Conservation (phyloP, 1,284 basidiomycete species). For the Leccinum pachyderme region DNA sequence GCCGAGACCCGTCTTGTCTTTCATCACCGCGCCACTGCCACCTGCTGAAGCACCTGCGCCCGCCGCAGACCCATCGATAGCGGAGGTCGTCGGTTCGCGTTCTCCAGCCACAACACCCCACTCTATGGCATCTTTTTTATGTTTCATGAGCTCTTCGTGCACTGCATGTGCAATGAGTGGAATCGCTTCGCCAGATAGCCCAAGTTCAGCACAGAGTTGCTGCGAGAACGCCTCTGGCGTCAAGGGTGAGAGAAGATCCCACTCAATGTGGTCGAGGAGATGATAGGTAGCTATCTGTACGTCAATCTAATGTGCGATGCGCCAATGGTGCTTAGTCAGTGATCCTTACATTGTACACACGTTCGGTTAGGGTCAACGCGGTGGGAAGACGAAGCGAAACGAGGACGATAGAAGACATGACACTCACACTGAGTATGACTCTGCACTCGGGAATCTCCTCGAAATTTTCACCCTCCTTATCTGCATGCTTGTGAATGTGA, state of each 20-base stretch:
- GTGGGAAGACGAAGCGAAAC: constrained; percentile 12
- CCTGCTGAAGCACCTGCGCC: constrained; percentile 30
- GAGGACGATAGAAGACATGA: neutral
- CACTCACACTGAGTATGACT: constrained; percentile 83
- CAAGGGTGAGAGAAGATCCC: constrained; percentile 92
- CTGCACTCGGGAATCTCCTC: constrained; percentile 81
- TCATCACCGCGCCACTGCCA: constrained; percentile 43
- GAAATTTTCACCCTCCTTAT: constrained; percentile 37
- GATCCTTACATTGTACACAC: constrained; percentile 12
- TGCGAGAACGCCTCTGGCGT: constrained; percentile 87
- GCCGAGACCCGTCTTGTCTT: constrained; percentile 77
- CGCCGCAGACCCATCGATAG: constrained; percentile 15
- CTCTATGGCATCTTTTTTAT: constrained; percentile 93
- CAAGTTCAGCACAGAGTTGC: constrained; percentile 83
- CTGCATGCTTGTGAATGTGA: constrained; percentile 39
- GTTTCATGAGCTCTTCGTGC: constrained; percentile 92
- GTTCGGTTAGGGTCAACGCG: constrained; percentile 17
- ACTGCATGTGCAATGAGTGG: constrained; percentile 91
- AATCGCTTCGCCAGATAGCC: constrained; percentile 83
- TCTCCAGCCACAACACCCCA: constrained; percentile 81
- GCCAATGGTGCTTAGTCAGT: constrained; percentile 14
- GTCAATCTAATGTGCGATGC: constrained; percentile 69
- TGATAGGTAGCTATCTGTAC: constrained; percentile 95
- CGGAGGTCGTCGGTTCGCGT: constrained; percentile 29
- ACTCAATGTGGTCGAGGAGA: constrained; percentile 94